Base-by-base conservation (phyloP, 2,329 filamentous ascomycete species). In the Dryadomyces quercivorus region DNA sequence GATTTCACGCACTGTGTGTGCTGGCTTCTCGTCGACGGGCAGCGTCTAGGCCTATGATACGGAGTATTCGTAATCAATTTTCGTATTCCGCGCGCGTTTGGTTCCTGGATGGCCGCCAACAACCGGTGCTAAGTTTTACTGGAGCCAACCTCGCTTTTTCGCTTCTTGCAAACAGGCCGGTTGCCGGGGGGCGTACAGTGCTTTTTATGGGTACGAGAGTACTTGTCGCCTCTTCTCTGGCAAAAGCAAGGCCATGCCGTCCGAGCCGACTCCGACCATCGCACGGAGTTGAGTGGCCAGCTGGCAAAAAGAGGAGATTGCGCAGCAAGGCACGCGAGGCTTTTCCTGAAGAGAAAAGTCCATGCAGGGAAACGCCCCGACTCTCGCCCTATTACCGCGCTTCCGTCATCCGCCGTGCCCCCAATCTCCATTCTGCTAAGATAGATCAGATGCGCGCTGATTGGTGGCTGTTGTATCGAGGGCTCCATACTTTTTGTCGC, bases 301-400 rank as follows among this genome's bases (percentile, higher is more conserved):
- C 36, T 40, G 10, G 36, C 10, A 15, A 40, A 40, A 40, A 40
- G 31, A 42, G 50, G 50, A 51, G 50, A 51, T 51, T 43, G n/a
- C n/a, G n/a, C n/a, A n/a, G n/a, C n/a, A 51, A 51, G 50, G 50
- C 50, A 51, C 50, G 22, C 50, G 50, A 51, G 48, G 38, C 50
- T 44, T 51, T 51, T 43, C 50, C 50, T 34, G 48, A 51, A 51
- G 18, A 44, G n/a, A 50, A 18, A 38, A 21, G 47, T 6, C 45
- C 12, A 40, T 26, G 20, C 48, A 36, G 48, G 31, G 31, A 38
- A 50, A 34, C 10, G 15, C 36, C 36, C 26, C 26, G 26, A 31
- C 26, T 31, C n/a, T 38, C 47, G 47, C 31, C 20, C 36, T 34
- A 20, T n/a, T 50, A 36, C 50, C 49, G 50, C 50, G 50, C 40